Evolutionary conservation across 306 rosid genomes (phyloP), one percentile per base, ranked within the genome.

Genomic region (Sesbania bispinosa): DNA sequence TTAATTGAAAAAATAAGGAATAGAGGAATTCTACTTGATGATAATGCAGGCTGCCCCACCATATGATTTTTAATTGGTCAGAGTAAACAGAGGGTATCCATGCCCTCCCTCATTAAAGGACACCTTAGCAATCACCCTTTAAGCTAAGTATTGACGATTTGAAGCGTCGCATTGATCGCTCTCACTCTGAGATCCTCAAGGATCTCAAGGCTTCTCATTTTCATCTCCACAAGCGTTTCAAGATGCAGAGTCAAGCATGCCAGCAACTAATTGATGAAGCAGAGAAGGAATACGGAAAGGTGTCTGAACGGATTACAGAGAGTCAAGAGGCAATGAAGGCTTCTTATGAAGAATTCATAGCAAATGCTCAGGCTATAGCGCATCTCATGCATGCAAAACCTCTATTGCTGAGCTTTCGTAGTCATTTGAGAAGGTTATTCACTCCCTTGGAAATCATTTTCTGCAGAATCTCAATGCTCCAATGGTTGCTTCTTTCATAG

Each of bases 231-330:
- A 88, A 86, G 86, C 90, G 90, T 27, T 78, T 83, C 55, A 91
- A 90, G 98, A 86, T 85, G 81, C 98, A 92, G 83, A 88, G 57
- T 73, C 93, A 90, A 81, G 76, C 90, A 69, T 83, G 89, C 60
- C 91, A 86, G 58, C 88, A 90, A 80, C 76, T 80, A 64, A 84
- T 85, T 67, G 96, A 87, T 24, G 96, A 88, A 82, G 82, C 83
- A 39, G 97, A 87, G 71, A 88, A 87, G 84, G 97, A 89, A 41
- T 77, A 83, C 59, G 89, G 83, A 76, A 89, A 80, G 77, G 74
- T 86, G 32, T 87, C 89, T 29, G 84, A 83, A 62, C 73, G 95
- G 76, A 87, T 91, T 36, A 57, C 74, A 0, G 86, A 90, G 83
- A 86, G 89, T 75, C 81, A 80, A 76, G 95, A 90, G 43, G 86